Conservation (phyloP, 306 rosid genomes). For the Malus domestica region DNA sequence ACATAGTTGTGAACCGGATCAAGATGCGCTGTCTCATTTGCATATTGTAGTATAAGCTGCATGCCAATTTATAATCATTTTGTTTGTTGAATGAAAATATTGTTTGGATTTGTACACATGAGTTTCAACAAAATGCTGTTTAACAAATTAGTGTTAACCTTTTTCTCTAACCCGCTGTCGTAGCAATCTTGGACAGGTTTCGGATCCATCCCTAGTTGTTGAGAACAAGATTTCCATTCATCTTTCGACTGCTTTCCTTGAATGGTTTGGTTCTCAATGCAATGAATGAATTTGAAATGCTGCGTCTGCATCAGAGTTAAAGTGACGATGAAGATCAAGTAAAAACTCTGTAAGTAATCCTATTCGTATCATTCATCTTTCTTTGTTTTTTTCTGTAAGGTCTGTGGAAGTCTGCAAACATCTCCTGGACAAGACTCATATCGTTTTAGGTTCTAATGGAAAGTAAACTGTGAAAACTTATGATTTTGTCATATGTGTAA, state of each 20-base stretch:
- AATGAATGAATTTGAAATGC: slow-evolving; percentile 55
- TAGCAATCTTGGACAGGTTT: slow-evolving; percentile 38
- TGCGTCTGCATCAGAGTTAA: slow-evolving; percentile 25
- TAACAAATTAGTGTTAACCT: slow-evolving; percentile 23
- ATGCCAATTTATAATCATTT: not conserved
- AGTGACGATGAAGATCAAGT: not conserved
- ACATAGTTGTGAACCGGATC: slow-evolving; percentile 26
- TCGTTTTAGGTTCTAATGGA: not conserved
- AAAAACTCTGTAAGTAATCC: not conserved
- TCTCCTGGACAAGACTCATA: not conserved
- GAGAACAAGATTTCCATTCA: slow-evolving; percentile 1
- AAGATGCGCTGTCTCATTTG: slow-evolving; percentile 25
- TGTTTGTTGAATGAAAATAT: not conserved
- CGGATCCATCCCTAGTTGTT: not conserved
- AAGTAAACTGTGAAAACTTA: too few relatives aligned
- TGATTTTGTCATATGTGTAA: too few relatives aligned
- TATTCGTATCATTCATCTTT: not conserved
- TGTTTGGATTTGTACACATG: not conserved
- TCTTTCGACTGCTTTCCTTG: slow-evolving; percentile 18
- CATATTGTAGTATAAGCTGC: slow-evolving; percentile 39
- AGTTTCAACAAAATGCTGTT: not conserved
- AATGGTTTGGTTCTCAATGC: slow-evolving; percentile 48
- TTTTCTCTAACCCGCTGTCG: slow-evolving; percentile 50
- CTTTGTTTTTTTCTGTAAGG: not conserved
- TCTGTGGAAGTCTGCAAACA: not conserved